Evolutionary conservation across 2,329 filamentous ascomycete species (phyloP), one percentile per base, ranked within the genome.

Genomic region (Elsinoe australis): DNA sequence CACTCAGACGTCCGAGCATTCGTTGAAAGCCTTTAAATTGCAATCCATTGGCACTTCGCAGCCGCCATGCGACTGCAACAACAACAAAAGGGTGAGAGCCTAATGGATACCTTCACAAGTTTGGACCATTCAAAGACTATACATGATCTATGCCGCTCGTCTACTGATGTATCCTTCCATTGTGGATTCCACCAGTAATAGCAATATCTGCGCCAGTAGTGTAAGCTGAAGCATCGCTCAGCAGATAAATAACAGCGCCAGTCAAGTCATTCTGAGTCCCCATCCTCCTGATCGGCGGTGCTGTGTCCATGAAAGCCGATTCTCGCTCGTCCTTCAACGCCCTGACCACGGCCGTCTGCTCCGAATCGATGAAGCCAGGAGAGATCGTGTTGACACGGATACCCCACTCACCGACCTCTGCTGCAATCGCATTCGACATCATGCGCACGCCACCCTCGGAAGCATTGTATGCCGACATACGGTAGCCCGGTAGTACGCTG

Each of bases 371-470:
- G 14, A 55, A 51, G 6, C 55, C 55, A 3, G 56, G 56, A 22
- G 50, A 54, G 21, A 58, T 55, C 10, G 51, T 53, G 29, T 58
- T 58, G 36, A 57, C 52, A 1, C 56, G 42, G 14, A 58, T 55
- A 31, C 78, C 79, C 61, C 83, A 66, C 55, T 71, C 63, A 38
- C 82, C 84, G 83, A 83, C 87, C 64, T 88, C 84, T 7, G 76
- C 67, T 1, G 83, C 84, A 4, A 88, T 71, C 61, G 82, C 85
- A 21, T 44, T 51, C 82, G 78, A 0, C 67, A 88, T 74, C 64
- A 87, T 83, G 49, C 85, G 66, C 5, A 87, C 82, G 4, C 76
- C 84, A 3, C 83, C 81, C 63, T 88, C 87, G 44, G 79, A 84
- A 17, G 83, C 76, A 58, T 87, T 88, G 69, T 87, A 87, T 6